Evolutionary conservation across 192 early-diverging fungal genomes (phyloP).

Genomic region (Linnemannia elongata): DNA sequence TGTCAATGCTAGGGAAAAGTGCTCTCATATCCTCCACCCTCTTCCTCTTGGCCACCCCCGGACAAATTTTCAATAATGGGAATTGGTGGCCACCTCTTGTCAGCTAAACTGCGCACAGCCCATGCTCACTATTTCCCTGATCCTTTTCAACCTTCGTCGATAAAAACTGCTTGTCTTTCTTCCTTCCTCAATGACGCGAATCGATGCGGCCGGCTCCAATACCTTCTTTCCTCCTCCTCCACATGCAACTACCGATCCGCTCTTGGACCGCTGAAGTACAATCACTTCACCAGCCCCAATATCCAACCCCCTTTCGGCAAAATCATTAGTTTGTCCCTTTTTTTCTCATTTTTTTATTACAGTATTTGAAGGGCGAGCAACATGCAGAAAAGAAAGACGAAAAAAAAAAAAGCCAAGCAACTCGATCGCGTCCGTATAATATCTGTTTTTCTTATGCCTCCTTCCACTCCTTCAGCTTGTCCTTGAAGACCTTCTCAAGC

Average conservation of each 20-base stretch:
- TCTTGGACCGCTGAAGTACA: neutral
- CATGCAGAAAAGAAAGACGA: neutral
- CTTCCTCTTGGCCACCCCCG: neutral
- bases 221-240: neutral
- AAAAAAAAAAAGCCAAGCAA: neutral
- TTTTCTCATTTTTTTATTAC: neutral
- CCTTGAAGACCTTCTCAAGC: constrained; percentile 84
- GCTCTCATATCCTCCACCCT: neutral
- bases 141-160: neutral
- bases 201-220: neutral
- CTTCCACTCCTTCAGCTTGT: constrained; percentile 79
- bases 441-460: constrained; percentile 17
- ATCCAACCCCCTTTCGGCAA: neutral
- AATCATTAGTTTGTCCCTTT: neutral
- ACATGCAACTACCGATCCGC: neutral
- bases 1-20: too few relatives aligned
- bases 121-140: neutral
- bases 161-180: too few relatives aligned
- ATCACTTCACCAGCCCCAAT: neutral
- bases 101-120: neutral
- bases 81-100: neutral
- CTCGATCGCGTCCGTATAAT: neutral
- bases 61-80: neutral
- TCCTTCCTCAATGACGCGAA: neutral
- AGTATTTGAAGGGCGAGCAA: neutral